Evolutionary conservation across 163 green algal genomes (phyloP).

Genomic region (Picocystis sp.): DNA sequence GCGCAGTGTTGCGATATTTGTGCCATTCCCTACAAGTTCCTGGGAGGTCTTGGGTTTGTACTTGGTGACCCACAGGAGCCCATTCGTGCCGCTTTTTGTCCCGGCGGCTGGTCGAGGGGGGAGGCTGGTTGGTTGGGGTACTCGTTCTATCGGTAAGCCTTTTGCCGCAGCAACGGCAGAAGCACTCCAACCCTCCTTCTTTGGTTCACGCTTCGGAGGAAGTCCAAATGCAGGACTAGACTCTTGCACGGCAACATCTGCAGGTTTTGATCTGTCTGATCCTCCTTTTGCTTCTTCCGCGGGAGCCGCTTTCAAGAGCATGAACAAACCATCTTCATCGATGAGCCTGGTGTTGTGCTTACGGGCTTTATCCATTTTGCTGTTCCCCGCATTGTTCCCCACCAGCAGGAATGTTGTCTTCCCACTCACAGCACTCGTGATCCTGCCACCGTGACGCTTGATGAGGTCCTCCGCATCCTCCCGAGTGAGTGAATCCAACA

Average conservation of each 20-base stretch:
- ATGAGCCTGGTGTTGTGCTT: slow-evolving; percentile 43
- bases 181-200: too few species aligned
- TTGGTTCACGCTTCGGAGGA: too few species aligned
- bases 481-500: slow-evolving; percentile 56
- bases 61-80: slow-evolving; percentile 84
- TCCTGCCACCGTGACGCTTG: slow-evolving; percentile 26
- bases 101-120: not conserved
- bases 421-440: slow-evolving; percentile 39
- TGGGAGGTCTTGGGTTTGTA: slow-evolving; percentile 47
- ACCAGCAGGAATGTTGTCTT: slow-evolving; percentile 75
- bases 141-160: not conserved
- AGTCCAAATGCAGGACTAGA: too few species aligned
- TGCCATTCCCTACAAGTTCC: slow-evolving; percentile 81
- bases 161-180: slow-evolving; percentile 1
- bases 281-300: slow-evolving; percentile 7
- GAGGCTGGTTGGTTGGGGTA: not conserved
- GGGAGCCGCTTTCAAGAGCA: slow-evolving; percentile 26
- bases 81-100: not conserved
- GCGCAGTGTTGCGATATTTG: slow-evolving; percentile 34
- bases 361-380: slow-evolving; percentile 28
- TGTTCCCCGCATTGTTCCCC: slow-evolving; percentile 34
- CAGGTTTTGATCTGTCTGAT: slow-evolving; percentile 7
- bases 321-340: slow-evolving; percentile 70
- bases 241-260: not conserved
- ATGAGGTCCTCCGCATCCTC: slow-evolving; percentile 66